Evolutionary conservation across 1,284 basidiomycete genomes (phyloP).

Genomic region (Tilletia indica): DNA sequence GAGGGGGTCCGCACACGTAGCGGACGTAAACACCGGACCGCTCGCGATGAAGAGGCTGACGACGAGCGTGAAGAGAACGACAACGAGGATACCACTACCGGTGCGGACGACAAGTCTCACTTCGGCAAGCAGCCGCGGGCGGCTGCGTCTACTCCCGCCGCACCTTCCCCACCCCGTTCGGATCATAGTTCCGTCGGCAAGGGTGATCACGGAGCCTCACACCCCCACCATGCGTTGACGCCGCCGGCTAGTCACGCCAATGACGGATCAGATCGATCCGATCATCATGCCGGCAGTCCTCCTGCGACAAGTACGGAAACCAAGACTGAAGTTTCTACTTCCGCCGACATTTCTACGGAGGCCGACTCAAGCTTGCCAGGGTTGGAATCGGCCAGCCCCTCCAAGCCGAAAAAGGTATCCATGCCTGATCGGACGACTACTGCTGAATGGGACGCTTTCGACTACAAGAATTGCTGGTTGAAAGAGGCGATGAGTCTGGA

Average conservation of each 20-base stretch:
- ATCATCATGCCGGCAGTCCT: slow-evolving; percentile 16
- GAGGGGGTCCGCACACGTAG: slow-evolving; percentile 47
- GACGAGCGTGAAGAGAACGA: slow-evolving; percentile 10
- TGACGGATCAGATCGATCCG: slow-evolving; percentile 8
- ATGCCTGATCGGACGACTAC: slow-evolving; percentile 38
- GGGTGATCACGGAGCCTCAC: not conserved
- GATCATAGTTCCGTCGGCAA: not conserved
- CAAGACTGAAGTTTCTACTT: not conserved
- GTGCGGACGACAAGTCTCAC: slow-evolving; percentile 11
- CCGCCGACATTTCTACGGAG: too few species aligned
- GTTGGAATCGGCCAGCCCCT: not conserved
- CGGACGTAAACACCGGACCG: slow-evolving; percentile 22
- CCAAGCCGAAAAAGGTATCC: slow-evolving; percentile 36
- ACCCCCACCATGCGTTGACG: not conserved
- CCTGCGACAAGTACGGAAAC: not conserved
- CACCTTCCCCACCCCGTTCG: not conserved
- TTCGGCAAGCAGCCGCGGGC: slow-evolving; percentile 27
- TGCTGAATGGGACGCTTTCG: slow-evolving; percentile 49
- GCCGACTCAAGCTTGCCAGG: too few species aligned
- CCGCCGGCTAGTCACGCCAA: slow-evolving; percentile 14
- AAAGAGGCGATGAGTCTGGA: slow-evolving; percentile 29
- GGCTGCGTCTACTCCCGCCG: slow-evolving; percentile 19
- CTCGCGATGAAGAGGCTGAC: slow-evolving; percentile 2
- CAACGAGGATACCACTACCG: not conserved
- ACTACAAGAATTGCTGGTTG: slow-evolving; percentile 45